A percentile compares a stretch with the other conserved stretches of the same genome.
Conservation (phyloP, 1,284 basidiomycete species). For the Coniferiporia weirii region DNA sequence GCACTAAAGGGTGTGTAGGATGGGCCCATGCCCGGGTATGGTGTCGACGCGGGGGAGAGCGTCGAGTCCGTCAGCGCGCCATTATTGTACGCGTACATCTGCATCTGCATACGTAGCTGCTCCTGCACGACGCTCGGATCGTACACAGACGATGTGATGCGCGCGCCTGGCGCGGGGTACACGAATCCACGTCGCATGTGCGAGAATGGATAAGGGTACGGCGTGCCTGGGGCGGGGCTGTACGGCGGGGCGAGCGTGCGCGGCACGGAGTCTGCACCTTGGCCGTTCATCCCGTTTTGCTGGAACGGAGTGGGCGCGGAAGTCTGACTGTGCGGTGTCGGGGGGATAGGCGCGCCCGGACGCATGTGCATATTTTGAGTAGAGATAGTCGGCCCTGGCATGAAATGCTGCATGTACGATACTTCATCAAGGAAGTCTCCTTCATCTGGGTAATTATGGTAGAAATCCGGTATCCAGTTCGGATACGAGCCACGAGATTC, state of each 20-base stretch:
- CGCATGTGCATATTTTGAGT: constrained; percentile 28
- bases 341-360: constrained; percentile 68
- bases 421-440: constrained; percentile 14
- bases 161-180: constrained; percentile 26
- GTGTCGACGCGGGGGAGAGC: constrained; percentile 65
- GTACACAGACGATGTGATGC: constrained; percentile 40
- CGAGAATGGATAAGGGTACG: constrained; percentile 69
- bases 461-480: constrained; percentile 18
- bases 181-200: constrained; percentile 55
- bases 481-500: constrained; percentile 17
- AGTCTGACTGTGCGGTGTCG: constrained; percentile 68
- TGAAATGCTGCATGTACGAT: constrained; percentile 16
- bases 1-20: constrained; percentile 61
- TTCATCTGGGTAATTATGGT: constrained; percentile 17
- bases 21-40: constrained; percentile 47
- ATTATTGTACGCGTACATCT: constrained; percentile 64
- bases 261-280: constrained; percentile 22
- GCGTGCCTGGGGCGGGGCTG: constrained; percentile 58
- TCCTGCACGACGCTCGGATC: constrained; percentile 58
- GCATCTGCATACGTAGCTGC: constrained; percentile 66
- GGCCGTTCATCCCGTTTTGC: constrained; percentile 7
- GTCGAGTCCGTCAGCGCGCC: constrained; percentile 57
- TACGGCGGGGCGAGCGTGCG: constrained; percentile 57
- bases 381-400: constrained; percentile 12
- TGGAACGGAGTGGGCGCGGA: constrained; percentile 66